Base-by-base conservation (phyloP, 139 green algal species). In the Eudorina sp. region DNA sequence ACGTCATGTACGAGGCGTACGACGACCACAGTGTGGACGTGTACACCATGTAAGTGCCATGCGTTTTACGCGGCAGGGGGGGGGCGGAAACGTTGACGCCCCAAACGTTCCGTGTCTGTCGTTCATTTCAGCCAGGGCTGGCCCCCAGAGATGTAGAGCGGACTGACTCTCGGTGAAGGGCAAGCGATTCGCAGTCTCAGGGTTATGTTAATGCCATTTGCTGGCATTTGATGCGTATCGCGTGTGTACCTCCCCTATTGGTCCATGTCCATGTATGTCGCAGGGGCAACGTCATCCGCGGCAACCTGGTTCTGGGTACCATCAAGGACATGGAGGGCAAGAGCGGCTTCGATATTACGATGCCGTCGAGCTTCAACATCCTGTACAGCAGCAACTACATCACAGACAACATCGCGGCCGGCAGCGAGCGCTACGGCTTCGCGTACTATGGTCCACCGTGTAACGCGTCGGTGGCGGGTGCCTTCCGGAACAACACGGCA, bases 381-480 rank as follows among this genome's bases (percentile, higher is more conserved):
- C 4, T 27, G 81, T 58, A 19, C 34, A 18, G 70, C 9, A 43
- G 45, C 64, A 94, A 93, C 89, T 87, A 40, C 34, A 73, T 95
- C 2, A 46, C 31, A 5, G 75, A 83, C 74, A 96, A 96, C 64
- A 83, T 93, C 34, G 93, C 90, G 0, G 93, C 92, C 4, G 93
- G 93, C 29, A 83, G 36, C 1, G 92, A 96, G 58, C 93, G 93
- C 53, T 53, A 91, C 14, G 93, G 92, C 25, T 94, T 92, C 83
- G 58, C 60, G 23, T 72, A 90, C 60, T 79, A 43, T 27, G 82
- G 77, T 40, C 31, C 76, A 46, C 75, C 72, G 40, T 90, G 90
- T 88, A 16, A 6, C 40, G 11, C 16, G 36, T 89, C 38, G 14
- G 8, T 27, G 6, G 36, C 40, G 16, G 69, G 84, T n/a, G 74